These are phyloP conservation scores for Lachnellula arida DNA, from an alignment of 2,329 filamentous ascomycete genomes.

Conservation along the genomic window DNA sequence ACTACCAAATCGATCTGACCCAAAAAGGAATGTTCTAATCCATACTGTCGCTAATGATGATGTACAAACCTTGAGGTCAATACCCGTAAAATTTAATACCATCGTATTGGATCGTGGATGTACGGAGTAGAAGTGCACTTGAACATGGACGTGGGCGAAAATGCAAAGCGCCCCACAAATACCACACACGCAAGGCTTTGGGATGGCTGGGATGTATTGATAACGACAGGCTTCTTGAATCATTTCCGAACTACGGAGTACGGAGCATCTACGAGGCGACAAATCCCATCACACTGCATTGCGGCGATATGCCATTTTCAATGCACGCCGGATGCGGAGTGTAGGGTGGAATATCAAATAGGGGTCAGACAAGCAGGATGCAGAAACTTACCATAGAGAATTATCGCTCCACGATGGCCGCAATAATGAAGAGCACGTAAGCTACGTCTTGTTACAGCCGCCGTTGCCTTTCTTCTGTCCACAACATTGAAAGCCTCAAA, in stretches of 20 bases:
- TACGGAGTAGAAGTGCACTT: background rate
- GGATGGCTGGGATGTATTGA: background rate
- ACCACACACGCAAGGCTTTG: background rate
- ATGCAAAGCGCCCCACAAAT: background rate
- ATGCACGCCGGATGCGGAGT: background rate
- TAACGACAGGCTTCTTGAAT: conserved; percentile 6
- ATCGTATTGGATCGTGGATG: too few species aligned
- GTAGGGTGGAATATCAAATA: background rate
- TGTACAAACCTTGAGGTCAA: background rate
- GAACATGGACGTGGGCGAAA: background rate
- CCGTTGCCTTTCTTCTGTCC: background rate
- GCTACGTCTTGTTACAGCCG: background rate
- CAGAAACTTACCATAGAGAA: background rate
- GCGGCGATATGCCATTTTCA: background rate
- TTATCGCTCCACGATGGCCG: background rate
- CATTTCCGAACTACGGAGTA: conserved; percentile 12
- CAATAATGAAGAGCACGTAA: background rate
- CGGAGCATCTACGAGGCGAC: conserved; percentile 1
- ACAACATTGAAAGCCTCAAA: background rate
- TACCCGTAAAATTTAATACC: background rate
- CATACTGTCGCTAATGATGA: too few species aligned
- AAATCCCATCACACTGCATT: conserved; percentile 5
- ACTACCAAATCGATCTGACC: background rate
- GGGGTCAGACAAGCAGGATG: background rate
- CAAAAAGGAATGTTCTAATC: too few species aligned